Conservation (phyloP, 2,329 filamentous ascomycete genomes). For the Aspergillus sp. region DNA sequence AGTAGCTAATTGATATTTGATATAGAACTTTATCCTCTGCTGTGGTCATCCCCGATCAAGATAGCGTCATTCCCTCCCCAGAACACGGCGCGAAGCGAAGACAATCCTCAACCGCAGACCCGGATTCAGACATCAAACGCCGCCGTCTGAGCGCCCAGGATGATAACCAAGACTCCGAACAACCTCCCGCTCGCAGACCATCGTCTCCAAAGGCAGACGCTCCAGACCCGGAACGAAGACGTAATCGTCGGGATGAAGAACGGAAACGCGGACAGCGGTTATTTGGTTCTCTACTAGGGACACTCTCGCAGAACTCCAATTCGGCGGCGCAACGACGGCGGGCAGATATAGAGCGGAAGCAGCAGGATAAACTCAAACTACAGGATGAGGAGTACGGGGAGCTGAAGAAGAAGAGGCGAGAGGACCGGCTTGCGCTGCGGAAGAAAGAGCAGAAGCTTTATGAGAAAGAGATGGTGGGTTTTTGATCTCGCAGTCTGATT, state of each 20-base stretch:
- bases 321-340: constrained; percentile 66
- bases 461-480: constrained; percentile 72
- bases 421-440: constrained; percentile 61
- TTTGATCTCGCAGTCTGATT: background rate
- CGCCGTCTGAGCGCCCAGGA: constrained; percentile 47
- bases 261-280: constrained; percentile 80
- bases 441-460: constrained; percentile 70
- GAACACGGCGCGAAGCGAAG: constrained; percentile 49
- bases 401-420: constrained; percentile 63
- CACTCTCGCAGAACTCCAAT: constrained; percentile 70
- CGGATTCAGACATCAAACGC: constrained; percentile 51
- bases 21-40: constrained; percentile 50
- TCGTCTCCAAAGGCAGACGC: constrained; percentile 23
- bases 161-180: constrained; percentile 22
- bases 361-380: constrained; percentile 75
- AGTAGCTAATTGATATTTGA: background rate
- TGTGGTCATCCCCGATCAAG: constrained; percentile 52
- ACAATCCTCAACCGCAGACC: constrained; percentile 53
- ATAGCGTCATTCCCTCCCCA: constrained; percentile 27
- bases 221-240: constrained; percentile 18
- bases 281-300: constrained; percentile 78
- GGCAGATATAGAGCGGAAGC: constrained; percentile 77
- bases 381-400: constrained; percentile 72
- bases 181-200: constrained; percentile 22
- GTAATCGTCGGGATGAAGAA: constrained; percentile 63